Evolutionary conservation across 192 early-diverging fungal genomes (phyloP).

Genomic region (Dissophora globulifera): DNA sequence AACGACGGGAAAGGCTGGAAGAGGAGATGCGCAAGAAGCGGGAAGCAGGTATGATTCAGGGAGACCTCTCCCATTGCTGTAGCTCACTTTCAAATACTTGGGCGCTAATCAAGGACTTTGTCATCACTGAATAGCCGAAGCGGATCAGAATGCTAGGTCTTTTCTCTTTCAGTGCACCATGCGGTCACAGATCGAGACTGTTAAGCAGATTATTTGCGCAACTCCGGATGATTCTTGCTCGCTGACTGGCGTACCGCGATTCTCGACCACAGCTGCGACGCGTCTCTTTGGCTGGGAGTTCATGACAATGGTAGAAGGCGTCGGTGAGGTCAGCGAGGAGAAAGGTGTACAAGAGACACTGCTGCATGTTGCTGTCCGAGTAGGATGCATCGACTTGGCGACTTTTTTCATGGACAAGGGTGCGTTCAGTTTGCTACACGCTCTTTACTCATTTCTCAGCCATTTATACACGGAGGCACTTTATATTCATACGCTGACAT

Average conservation of each 20-base stretch:
- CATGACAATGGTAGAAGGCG: conserved; percentile 44
- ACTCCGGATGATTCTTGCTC: conserved; percentile 42
- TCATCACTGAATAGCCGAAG: conserved; percentile 23
- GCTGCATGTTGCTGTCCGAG: conserved; percentile 50
- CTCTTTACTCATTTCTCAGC: too few relatives aligned
- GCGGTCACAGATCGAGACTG: conserved; percentile 47
- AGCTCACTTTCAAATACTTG: too few relatives aligned
- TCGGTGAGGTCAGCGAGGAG: conserved; percentile 51
- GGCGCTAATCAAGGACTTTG: too few relatives aligned
- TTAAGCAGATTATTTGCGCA: conserved; percentile 42
- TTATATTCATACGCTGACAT: not conserved
- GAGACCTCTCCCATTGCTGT: too few relatives aligned
- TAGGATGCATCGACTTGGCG: conserved; percentile 45
- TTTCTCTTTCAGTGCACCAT: conserved; percentile 51
- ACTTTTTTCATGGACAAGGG: conserved; percentile 48
- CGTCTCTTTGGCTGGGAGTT: conserved; percentile 55
- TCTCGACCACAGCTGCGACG: conserved; percentile 46
- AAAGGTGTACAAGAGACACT: conserved; percentile 52
- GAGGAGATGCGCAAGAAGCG: conserved; percentile 53
- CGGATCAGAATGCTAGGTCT: conserved; percentile 45
- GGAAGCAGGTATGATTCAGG: conserved; percentile 48
- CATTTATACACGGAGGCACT: too few relatives aligned
- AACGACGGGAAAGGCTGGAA: conserved; percentile 41
- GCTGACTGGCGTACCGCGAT: conserved; percentile 38
- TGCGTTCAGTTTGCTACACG: not conserved